These are phyloP conservation scores for Boechera retrofracta DNA, from an alignment of 345 rosid genomes.

Conservation along the genomic window DNA sequence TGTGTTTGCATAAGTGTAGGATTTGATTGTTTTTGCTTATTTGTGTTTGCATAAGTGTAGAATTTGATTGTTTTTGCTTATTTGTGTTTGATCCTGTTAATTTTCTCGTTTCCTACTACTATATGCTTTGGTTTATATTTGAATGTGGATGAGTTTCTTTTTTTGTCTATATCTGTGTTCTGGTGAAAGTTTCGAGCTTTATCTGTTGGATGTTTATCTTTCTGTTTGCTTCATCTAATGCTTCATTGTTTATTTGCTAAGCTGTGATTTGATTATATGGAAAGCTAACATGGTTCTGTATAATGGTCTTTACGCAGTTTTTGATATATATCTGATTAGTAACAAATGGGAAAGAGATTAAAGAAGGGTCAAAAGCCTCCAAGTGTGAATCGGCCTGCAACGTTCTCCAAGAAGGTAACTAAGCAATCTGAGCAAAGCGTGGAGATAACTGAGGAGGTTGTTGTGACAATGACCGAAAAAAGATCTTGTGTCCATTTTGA, in stretches of 20 bases:
- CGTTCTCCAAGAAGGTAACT: slow-evolving; percentile 44
- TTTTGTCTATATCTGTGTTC: slow-evolving; percentile 2
- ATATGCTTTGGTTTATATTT: slow-evolving; percentile 2
- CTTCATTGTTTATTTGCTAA: background rate
- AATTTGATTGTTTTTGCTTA: background rate
- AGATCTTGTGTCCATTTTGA: slow-evolving; percentile 65
- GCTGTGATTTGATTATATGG: slow-evolving; percentile 5
- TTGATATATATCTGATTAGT: slow-evolving; percentile 42
- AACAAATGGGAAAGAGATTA: slow-evolving; percentile 73
- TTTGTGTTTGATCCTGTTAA: background rate
- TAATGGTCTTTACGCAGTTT: slow-evolving; percentile 23
- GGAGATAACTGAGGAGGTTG: slow-evolving; percentile 46
- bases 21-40: background rate
- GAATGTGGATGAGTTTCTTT: background rate
- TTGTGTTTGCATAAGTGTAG: background rate
- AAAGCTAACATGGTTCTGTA: slow-evolving; percentile 8
- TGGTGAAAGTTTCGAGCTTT: slow-evolving; percentile 16
- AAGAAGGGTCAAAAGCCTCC: slow-evolving; percentile 47
- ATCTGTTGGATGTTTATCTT: background rate
- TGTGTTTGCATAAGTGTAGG: background rate
- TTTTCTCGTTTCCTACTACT: background rate
- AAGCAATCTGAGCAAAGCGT: slow-evolving; percentile 34
- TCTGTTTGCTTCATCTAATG: background rate
- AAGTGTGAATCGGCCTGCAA: background rate
- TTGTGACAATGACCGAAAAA: slow-evolving; percentile 48